Conservation (phyloP, 805 yeast genomes). For the Zygoascus flipseniorum region DNA sequence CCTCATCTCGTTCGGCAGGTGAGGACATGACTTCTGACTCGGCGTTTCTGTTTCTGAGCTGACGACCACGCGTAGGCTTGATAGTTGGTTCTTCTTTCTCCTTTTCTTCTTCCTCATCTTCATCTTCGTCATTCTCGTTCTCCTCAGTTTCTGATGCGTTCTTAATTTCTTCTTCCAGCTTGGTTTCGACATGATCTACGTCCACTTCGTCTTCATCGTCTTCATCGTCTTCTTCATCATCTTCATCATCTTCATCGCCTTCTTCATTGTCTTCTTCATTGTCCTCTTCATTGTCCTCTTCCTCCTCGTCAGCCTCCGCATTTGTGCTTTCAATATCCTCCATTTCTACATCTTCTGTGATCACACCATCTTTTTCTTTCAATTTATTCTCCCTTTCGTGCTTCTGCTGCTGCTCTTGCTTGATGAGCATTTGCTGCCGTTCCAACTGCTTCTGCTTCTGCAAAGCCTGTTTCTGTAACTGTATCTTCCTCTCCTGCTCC, state of each 20-base stretch:
- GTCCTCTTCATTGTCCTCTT: not conserved
- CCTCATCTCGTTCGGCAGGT: slow-evolving; percentile 8
- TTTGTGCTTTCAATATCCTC: not conserved
- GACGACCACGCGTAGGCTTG: not conserved
- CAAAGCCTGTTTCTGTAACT: slow-evolving; percentile 2
- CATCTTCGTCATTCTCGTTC: slow-evolving; percentile 1
- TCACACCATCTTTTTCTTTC: not conserved
- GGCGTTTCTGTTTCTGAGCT: not conserved
- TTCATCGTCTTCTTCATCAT: not conserved
- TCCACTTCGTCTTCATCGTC: slow-evolving; percentile 3
- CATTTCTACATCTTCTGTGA: not conserved
- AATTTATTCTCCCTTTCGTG: not conserved
- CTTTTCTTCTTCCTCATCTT: slow-evolving; percentile 6
- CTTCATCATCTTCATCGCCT: not conserved
- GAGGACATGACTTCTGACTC: not conserved
- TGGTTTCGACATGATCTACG: not conserved
- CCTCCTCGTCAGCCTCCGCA: not conserved
- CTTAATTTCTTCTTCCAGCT: not conserved
- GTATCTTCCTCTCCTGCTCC: slow-evolving; percentile 11
- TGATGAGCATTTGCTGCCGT: slow-evolving; percentile 2
- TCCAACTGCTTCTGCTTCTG: slow-evolving; percentile 5
- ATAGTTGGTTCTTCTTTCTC: slow-evolving; percentile 3
- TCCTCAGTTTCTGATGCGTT: slow-evolving; percentile 6
- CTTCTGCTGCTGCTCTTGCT: slow-evolving; percentile 2
- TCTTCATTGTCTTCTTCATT: slow-evolving; percentile 4